These are phyloP conservation scores for Eucalyptus erythrocorys DNA, from an alignment of 345 rosid species.

Conservation along the genomic window DNA sequence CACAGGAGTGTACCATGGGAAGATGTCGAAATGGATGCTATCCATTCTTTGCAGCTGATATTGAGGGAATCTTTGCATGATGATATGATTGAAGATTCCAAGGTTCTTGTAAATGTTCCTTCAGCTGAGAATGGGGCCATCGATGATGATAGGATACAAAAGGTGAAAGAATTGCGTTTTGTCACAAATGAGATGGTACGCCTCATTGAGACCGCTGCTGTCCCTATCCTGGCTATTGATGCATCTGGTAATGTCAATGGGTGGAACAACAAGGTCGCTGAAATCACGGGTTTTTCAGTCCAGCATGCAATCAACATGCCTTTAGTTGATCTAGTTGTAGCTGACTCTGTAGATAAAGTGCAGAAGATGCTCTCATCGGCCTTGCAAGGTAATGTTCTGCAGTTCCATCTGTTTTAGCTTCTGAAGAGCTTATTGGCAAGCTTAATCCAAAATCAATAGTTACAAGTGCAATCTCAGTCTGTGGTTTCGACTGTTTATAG, in stretches of 20 bases:
- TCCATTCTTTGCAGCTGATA: conserved; percentile 81
- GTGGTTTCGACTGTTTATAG: background rate
- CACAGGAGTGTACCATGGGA: conserved; percentile 65
- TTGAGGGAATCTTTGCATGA: conserved; percentile 56
- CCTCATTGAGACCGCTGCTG: conserved; percentile 79
- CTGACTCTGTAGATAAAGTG: conserved; percentile 21
- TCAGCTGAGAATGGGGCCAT: background rate
- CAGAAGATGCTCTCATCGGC: conserved; percentile 38
- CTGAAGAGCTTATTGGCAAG: background rate
- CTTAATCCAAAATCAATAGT: background rate
- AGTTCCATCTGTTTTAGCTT: background rate
- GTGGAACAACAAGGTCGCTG: conserved; percentile 75
- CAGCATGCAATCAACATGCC: conserved; percentile 67
- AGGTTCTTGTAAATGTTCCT: conserved; percentile 31
- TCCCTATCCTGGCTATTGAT: conserved; percentile 76
- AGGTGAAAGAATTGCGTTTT: conserved; percentile 41
- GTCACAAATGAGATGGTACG: conserved; percentile 78
- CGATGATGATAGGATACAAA: conserved; percentile 31
- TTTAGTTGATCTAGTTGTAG: conserved; percentile 42
- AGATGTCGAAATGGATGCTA: conserved; percentile 84
- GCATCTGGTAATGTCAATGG: conserved; percentile 57
- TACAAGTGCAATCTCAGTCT: background rate
- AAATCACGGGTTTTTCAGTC: conserved; percentile 57
- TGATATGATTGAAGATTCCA: conserved; percentile 30
- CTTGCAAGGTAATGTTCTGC: conserved; percentile 35